Evolutionary conservation across 768 basidiomycete genomes (phyloP), one percentile per base, ranked within the genome.

Genomic region (Pulveroboletus sp.): DNA sequence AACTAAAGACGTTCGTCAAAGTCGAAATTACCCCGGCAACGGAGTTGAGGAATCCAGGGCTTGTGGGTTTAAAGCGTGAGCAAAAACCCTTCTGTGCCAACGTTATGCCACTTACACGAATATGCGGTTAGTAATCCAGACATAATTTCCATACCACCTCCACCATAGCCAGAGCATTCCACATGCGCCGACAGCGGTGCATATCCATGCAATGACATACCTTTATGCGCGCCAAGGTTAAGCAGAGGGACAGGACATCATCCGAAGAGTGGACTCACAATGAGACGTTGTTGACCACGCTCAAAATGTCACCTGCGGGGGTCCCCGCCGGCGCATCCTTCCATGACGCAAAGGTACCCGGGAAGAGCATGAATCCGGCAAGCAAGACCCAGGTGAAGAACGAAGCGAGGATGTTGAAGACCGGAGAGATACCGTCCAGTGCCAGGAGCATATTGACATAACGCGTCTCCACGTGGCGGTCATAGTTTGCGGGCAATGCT

Each of bases 361-460:
- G 82, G 54, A 83, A 81, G 27, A 83, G 69, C 15, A 83, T 67
- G 59, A 83, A 83, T 8, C 81, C 81, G 8, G 81, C 81, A 21
- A 83, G 68, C 45, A 83, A 57, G 47, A 83, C 73, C 82, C 82
- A 83, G 8, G 78, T 82, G 55, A 79, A 83, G 66, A 83, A 82
- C 8, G 71, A 71, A 3, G 78, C 74, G n/a, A 76, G 60, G 13
- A 80, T 47, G 48, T 81, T 80, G 60, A 76, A 71, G 37, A 76
- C 18, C 4, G 63, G 55, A 15, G 80, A 78, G 39, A 83, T 82
- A 33, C 68, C 71, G 55, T 83, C 82, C 18, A 82, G 64, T 5
- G 80, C 82, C 31, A 83, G 73, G 24, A 83, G 70, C 81, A 83
- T 83, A 46, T 75, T 76, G 55, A 82, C 72, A 56, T 83, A 83